Percentiles rank a stretch among this genome's conserved stretches.
Conservation (phyloP, 2,329 filamentous ascomycete species). For the Diplodia sapinea region DNA sequence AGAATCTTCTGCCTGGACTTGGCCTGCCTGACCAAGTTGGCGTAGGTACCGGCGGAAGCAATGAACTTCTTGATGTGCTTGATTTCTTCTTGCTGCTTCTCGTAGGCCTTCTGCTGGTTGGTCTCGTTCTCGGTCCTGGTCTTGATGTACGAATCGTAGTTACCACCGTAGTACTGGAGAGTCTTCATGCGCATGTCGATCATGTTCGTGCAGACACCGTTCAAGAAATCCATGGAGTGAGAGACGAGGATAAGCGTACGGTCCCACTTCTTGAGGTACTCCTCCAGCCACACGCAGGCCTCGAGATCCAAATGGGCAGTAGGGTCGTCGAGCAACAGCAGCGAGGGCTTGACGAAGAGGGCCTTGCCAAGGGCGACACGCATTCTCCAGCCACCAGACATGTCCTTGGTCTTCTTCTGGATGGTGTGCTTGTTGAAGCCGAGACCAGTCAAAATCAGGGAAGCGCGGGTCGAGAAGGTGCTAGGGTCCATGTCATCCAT, state of each 20-base stretch:
- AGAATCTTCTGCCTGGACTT: slow-evolving; percentile 99
- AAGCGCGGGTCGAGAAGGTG: slow-evolving; percentile 93
- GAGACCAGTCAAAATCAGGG: slow-evolving; percentile 95
- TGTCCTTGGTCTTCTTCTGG: slow-evolving; percentile 99
- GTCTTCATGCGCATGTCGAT: slow-evolving; percentile 93
- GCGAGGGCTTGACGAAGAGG: slow-evolving; percentile 95
- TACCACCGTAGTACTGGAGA: slow-evolving; percentile 98
- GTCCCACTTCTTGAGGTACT: slow-evolving; percentile 99
- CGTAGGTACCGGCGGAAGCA: slow-evolving; percentile 98
- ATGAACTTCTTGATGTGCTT: slow-evolving; percentile 99
- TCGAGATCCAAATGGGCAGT: slow-evolving; percentile 99
- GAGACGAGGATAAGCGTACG: slow-evolving; percentile 95
- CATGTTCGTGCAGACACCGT: slow-evolving; percentile 98
- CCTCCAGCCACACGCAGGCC: slow-evolving; percentile 99
- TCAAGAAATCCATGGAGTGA: slow-evolving; percentile 98
- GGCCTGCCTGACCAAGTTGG: slow-evolving; percentile 97
- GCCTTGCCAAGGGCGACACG: slow-evolving; percentile 97
- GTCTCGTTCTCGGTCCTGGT: slow-evolving; percentile 90
- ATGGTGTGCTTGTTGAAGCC: slow-evolving; percentile 99
- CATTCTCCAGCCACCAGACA: slow-evolving; percentile 99
- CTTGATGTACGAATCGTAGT: slow-evolving; percentile 98
- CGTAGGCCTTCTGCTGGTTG: slow-evolving; percentile 99
- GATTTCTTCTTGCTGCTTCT: slow-evolving; percentile 99
- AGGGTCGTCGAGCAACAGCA: slow-evolving; percentile 95
- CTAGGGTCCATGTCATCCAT: slow-evolving; percentile 99